Evolutionary conservation across 2,329 filamentous ascomycete species (phyloP), one percentile per base, ranked within the genome.

Genomic region (Aspergillus japonicus): DNA sequence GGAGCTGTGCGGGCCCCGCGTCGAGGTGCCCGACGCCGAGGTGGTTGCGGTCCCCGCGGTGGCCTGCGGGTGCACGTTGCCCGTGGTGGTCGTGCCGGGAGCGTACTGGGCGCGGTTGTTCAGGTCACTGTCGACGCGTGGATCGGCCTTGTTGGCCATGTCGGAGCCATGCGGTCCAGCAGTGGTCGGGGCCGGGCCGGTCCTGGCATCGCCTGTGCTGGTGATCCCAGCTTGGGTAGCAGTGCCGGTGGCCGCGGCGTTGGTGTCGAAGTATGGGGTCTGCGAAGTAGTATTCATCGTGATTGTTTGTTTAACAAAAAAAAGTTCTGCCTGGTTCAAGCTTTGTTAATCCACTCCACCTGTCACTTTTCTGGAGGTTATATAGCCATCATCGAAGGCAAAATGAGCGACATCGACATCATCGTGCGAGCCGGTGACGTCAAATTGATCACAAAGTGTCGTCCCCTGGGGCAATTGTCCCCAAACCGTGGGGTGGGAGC

Each of bases 141-240:
- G 77, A 56, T 81, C 78, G 12, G 70, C 48, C 61, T 74, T 77
- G 64, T 81, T 80, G 33, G 70, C 69, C 11, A 65, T 44, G 39
- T 62, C 59, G 12, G 58, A 59, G 33, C 35, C 21, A 29, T 69
- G 68, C 11, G 62, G 64, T 10, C 66, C 64, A n/a, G 63, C 61
- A 11, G 64, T 66, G 26, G 50, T 57, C 11, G 62, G 49, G 3
- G 61, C 62, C 44, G 61, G 63, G 19, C 59, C 59, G 4, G 61
- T 66, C 24, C 47, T 50, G 10, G 58, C 31, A 42, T 64, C 61
- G 12, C 57, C 53, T 14, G 54, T 58, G 51, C 44, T 58, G 48
- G 56, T 60, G 35, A 55, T 55, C n/a, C 54, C 60, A 50, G 61
- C 56, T 16, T 62, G 57, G 11, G 62, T 60, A 12, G 55, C 58